Percentiles rank a stretch among this genome's conserved stretches.
Conservation (phyloP, 106 monocot species). For the Xerophyta viscosa region DNA sequence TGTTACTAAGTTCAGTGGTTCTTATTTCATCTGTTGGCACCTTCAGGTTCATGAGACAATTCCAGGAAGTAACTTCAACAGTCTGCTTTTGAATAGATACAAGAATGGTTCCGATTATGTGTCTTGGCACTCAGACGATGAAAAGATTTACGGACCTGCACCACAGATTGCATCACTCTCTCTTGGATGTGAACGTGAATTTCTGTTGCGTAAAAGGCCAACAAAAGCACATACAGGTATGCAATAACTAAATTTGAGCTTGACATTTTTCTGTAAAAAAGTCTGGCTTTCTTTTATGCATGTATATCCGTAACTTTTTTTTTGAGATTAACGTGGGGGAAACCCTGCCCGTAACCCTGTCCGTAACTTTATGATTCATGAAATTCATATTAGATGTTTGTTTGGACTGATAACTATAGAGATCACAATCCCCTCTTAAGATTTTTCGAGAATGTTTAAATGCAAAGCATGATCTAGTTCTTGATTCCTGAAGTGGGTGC, state of each 20-base stretch:
- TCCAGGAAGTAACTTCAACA: slow-evolving; percentile 79
- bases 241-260: background rate
- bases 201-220: slow-evolving; percentile 58
- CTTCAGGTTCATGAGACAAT: slow-evolving; percentile 78
- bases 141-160: slow-evolving; percentile 82
- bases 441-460: no score
- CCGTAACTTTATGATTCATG: no score
- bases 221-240: slow-evolving; percentile 43
- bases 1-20: background rate
- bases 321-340: no score
- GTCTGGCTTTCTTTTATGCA: background rate
- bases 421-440: no score
- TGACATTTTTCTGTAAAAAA: background rate
- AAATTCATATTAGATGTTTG: no score
- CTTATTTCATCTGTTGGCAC: background rate
- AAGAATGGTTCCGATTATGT: slow-evolving; percentile 83
- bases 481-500: no score
- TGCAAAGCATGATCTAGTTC: no score
- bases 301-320: slow-evolving; percentile 4
- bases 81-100: slow-evolving; percentile 64
- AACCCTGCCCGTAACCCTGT: no score
- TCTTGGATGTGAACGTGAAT: slow-evolving; percentile 89
- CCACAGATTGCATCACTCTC: slow-evolving; percentile 95
- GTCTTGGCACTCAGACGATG: slow-evolving; percentile 95
- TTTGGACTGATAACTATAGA: no score